Conservation (phyloP, 805 yeast genomes). For the Clavispora santaluciae region DNA sequence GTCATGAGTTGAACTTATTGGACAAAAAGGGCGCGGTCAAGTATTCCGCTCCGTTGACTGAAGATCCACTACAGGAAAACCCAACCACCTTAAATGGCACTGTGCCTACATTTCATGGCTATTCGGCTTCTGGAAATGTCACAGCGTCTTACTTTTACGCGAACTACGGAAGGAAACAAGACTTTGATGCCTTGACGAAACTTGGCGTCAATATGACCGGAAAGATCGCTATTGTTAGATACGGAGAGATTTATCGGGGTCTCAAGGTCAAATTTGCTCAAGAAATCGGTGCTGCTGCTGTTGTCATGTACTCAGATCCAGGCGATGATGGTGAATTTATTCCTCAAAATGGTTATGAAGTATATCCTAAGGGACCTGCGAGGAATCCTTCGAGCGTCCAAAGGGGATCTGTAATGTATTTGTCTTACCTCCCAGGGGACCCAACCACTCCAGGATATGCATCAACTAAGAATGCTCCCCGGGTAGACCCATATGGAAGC, state of each 20-base stretch:
- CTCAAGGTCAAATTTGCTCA: slow-evolving; percentile 10
- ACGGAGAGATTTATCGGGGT: slow-evolving; percentile 8
- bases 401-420: slow-evolving; percentile 8
- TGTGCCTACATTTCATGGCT: slow-evolving; percentile 7
- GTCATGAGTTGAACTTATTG: slow-evolving; percentile 4
- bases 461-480: not conserved
- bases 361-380: slow-evolving; percentile 8
- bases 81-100: slow-evolving; percentile 3
- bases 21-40: slow-evolving; percentile 2
- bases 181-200: slow-evolving; percentile 1
- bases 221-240: slow-evolving; percentile 6
- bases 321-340: slow-evolving; percentile 8
- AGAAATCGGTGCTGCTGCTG: slow-evolving; percentile 6
- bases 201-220: slow-evolving; percentile 3
- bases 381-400: slow-evolving; percentile 6
- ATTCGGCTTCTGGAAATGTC: slow-evolving; percentile 8
- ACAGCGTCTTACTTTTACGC: slow-evolving; percentile 7
- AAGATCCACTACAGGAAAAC: slow-evolving; percentile 6
- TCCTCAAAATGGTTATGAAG: slow-evolving; percentile 6
- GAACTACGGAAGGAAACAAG: slow-evolving; percentile 7
- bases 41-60: slow-evolving; percentile 4
- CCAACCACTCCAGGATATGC: slow-evolving; percentile 10
- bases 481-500: slow-evolving; percentile 4
- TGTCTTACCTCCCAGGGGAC: slow-evolving; percentile 7
- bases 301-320: slow-evolving; percentile 8